A percentile compares a stretch with the other conserved stretches of the same genome.
Evolutionary conservation across 2,329 filamentous ascomycete genomes (phyloP).

Genomic region (Balansia obtecta): DNA sequence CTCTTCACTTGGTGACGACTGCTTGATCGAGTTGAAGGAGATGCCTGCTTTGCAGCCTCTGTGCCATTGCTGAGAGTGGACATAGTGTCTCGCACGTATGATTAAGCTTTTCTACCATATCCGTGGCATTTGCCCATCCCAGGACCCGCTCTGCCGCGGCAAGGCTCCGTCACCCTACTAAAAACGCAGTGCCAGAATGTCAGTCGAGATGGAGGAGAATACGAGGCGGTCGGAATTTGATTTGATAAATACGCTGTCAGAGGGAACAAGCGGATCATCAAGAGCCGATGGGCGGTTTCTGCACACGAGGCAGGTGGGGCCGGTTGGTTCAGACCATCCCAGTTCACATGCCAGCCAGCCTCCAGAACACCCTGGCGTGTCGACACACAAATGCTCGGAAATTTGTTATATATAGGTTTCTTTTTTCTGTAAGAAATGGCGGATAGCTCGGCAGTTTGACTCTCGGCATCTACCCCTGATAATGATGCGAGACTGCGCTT

Average conservation of each 20-base stretch:
- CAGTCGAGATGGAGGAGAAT: background rate
- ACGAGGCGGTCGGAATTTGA: background rate
- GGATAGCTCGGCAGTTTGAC: too few species aligned
- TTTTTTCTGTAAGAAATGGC: background rate
- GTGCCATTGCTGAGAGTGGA: conserved; percentile 4
- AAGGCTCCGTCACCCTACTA: conserved; percentile 3
- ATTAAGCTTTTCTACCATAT: background rate
- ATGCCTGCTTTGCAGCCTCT: conserved; percentile 1
- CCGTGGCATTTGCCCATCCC: background rate
- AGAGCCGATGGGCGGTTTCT: background rate
- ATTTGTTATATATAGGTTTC: background rate
- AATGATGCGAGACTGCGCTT: background rate
- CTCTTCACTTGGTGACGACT: conserved; percentile 40
- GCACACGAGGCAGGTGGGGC: background rate
- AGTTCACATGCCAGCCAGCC: conserved; percentile 1
- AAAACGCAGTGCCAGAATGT: background rate
- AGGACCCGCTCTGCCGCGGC: background rate
- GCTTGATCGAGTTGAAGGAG: conserved; percentile 11
- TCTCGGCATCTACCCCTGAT: too few species aligned
- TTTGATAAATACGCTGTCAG: background rate
- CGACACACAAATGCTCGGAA: background rate
- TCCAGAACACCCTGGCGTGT: background rate
- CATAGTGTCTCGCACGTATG: conserved; percentile 4
- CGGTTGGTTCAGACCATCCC: background rate
- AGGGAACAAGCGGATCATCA: background rate